Percentiles rank a stretch among this genome's conserved stretches.
These are phyloP conservation scores for Brasenia schreberi DNA, from an alignment of 164 flowering plant genomes.

Conservation along the genomic window DNA sequence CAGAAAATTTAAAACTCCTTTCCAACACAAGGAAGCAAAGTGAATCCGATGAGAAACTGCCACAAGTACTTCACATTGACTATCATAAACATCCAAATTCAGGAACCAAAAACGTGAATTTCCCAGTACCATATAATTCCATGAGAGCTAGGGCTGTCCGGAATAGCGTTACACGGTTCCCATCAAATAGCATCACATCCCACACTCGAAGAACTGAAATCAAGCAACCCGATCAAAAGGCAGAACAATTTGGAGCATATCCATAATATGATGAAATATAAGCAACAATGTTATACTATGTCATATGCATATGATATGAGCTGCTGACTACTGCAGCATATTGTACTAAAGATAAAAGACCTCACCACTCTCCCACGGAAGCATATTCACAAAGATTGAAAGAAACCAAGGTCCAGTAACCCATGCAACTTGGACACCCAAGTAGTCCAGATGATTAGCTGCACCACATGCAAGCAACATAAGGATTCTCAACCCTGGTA, in stretches of 20 bases:
- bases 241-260: constrained; percentile 1
- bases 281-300: not conserved
- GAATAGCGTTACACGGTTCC: constrained; percentile 92
- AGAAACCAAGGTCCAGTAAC: constrained; percentile 98
- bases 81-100: too few relatives aligned
- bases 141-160: constrained; percentile 88
- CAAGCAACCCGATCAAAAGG: constrained; percentile 13
- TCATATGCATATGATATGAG: not conserved
- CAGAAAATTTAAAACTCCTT: not conserved
- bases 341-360: constrained; percentile 4
- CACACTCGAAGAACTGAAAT: constrained; percentile 90
- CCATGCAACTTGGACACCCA: constrained; percentile 95
- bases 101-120: constrained; percentile 1
- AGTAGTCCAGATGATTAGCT: constrained; percentile 91
- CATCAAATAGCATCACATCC: constrained; percentile 97
- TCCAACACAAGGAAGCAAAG: too few relatives aligned
- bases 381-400: constrained; percentile 94
- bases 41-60: too few relatives aligned
- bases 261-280: not conserved
- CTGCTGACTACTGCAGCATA: not conserved
- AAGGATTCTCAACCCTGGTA: not conserved
- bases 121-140: constrained; percentile 91
- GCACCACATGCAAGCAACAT: constrained; percentile 13
- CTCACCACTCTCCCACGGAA: constrained; percentile 92
- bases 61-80: too few relatives aligned